Percentiles rank a stretch among this genome's conserved stretches.
Evolutionary conservation across 2,329 filamentous ascomycete species (phyloP).

Genomic region (Ophiostoma piceae): DNA sequence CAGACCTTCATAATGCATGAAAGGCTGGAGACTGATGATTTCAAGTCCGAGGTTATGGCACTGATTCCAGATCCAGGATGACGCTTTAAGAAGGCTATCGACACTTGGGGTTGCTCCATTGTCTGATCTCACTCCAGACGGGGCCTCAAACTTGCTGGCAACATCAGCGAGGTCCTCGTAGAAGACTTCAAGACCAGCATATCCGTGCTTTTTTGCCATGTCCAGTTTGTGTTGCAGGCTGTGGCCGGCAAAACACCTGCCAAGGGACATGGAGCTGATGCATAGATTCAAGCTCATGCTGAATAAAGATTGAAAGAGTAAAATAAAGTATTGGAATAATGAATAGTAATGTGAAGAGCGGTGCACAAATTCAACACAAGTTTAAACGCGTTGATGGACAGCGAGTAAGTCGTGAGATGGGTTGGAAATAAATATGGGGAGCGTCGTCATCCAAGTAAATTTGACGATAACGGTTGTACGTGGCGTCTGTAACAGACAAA

Average conservation of each 20-base stretch:
- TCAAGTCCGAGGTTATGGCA: constrained; percentile 42
- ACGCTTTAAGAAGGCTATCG: constrained; percentile 38
- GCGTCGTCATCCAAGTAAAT: constrained; percentile 3
- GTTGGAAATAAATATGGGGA: not conserved
- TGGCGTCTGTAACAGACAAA: not conserved
- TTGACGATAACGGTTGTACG: not conserved
- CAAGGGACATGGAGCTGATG: constrained; percentile 27
- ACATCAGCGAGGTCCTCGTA: constrained; percentile 56
- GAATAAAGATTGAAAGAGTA: not conserved
- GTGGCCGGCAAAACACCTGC: constrained; percentile 25
- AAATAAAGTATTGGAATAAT: not conserved
- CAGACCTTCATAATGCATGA: constrained; percentile 60
- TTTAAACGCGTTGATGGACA: not conserved
- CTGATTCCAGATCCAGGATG: constrained; percentile 42
- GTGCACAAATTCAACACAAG: not conserved
- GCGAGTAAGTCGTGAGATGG: not conserved
- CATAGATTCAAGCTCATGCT: constrained; percentile 25
- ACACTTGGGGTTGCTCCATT: not conserved
- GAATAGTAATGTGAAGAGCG: not conserved
- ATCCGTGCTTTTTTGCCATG: constrained; percentile 33
- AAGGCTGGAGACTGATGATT: constrained; percentile 56
- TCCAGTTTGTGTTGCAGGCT: constrained; percentile 22
- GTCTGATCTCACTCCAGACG: not conserved
- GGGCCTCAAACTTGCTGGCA: constrained; percentile 34
- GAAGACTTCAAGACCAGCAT: constrained; percentile 57